Evolutionary conservation across 1,284 basidiomycete genomes (phyloP), one percentile per base, ranked within the genome.

Genomic region (Malassezia nana): DNA sequence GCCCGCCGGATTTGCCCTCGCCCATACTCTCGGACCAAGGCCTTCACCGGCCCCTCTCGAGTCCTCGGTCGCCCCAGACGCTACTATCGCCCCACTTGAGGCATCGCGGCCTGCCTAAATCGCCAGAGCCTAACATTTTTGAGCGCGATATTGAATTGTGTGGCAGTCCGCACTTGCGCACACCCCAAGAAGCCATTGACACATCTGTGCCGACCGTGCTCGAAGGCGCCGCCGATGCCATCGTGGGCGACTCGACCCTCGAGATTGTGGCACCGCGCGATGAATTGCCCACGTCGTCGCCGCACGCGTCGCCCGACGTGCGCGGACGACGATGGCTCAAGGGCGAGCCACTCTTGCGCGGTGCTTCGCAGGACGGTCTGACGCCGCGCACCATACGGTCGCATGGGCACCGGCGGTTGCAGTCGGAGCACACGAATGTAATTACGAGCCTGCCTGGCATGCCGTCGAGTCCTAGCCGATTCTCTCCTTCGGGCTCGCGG

Each of bases 71-170:
- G 20, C 40, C 32, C 6, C 44, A 46, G n/a, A 30, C 38, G 20
- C 39, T 38, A 6, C 35, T 38, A 9, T 38, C 35, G 35, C 35
- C 35, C 4, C 35, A 20, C 4, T 15, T 25, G 30, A n/a, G 30
- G n/a, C 24, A 15, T 8, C n/a, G 20, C 29, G 4, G 22, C 12
- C 43, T 15, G 22, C 32, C 28, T 2, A 18, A 15, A 16, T 48
- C 52, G 46, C 52, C 52, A 2, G 46, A 58, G 26, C 57, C 57
- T 9, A 68, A 55, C 58, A 72, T 72, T 46, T 72, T 72, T 55
- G 69, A 72, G 53, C 57, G 69, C 18, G 65, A 67, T 32, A 71
- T 71, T 28, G 69, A 72, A 54, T 64, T 67, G 35, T 58, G 62
- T 16, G 64, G 69, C 46, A 67, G 65, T 4, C 52, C 48, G 25